Evolutionary conservation across 257 asterid species (phyloP).

Genomic region (Nicotiana paniculata): DNA sequence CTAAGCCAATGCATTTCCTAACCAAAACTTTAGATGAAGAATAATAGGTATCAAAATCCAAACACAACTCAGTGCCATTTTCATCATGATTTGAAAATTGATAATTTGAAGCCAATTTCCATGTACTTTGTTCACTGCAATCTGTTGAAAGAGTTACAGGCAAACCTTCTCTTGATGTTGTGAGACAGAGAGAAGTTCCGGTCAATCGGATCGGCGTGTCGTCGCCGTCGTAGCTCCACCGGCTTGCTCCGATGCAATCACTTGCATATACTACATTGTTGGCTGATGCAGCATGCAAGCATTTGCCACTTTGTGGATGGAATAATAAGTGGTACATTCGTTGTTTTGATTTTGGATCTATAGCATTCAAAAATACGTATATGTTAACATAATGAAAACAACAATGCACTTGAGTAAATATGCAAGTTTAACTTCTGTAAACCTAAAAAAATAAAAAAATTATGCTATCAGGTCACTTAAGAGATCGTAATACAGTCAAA

Average conservation of each 20-base stretch:
- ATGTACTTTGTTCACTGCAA: constrained; percentile 31
- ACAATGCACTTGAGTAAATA: too few relatives aligned
- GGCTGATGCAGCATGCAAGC: background rate
- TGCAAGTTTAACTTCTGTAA: too few relatives aligned
- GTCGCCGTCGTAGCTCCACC: constrained; percentile 34
- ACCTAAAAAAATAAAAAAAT: too few relatives aligned
- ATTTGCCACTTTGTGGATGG: constrained; percentile 57
- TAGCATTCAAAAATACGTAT: background rate
- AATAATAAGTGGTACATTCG: constrained; percentile 30
- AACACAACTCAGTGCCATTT: constrained; percentile 41
- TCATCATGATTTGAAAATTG: constrained; percentile 38
- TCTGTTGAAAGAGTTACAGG: constrained; percentile 27
- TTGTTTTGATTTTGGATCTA: constrained; percentile 30
- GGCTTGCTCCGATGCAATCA: constrained; percentile 27
- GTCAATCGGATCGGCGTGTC: constrained; percentile 29
- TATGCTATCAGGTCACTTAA: too few relatives aligned
- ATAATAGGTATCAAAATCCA: constrained; percentile 32
- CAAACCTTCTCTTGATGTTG: constrained; percentile 27
- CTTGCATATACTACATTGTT: constrained; percentile 2
- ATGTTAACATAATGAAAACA: background rate
- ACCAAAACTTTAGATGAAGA: constrained; percentile 28
- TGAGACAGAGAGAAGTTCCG: constrained; percentile 27
- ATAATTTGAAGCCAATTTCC: constrained; percentile 40
- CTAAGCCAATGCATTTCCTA: constrained; percentile 44
- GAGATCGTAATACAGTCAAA: too few relatives aligned